Evolutionary conservation across 768 basidiomycete species (phyloP).

Genomic region (Pulveroboletus ravenelii): DNA sequence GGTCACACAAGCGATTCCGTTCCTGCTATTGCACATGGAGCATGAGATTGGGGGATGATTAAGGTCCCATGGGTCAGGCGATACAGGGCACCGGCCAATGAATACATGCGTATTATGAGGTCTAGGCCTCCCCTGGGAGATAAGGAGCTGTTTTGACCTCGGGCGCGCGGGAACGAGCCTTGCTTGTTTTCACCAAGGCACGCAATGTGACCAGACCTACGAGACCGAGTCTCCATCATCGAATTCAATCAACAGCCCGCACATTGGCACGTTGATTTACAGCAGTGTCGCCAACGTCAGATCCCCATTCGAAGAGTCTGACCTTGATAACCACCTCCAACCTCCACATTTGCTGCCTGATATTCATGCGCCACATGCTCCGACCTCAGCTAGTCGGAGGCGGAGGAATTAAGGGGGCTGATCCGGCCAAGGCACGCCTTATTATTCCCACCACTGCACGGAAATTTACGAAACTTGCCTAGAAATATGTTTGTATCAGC

Average conservation of each 20-base stretch:
- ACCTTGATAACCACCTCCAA: not conserved
- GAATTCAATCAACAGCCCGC: no score
- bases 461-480: slow-evolving; percentile 16
- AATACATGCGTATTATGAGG: slow-evolving; percentile 49
- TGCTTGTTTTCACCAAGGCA: no score
- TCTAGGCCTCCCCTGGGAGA: no score
- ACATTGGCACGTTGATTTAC: no score
- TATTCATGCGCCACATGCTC: slow-evolving; percentile 60
- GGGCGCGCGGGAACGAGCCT: no score
- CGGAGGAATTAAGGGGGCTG: slow-evolving; percentile 50
- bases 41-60: slow-evolving; percentile 61
- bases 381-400: slow-evolving; percentile 58
- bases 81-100: slow-evolving; percentile 56
- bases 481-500: slow-evolving; percentile 64
- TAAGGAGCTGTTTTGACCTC: no score
- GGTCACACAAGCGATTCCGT: slow-evolving; percentile 36
- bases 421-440: slow-evolving; percentile 47
- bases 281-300: no score
- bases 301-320: no score
- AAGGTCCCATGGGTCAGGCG: slow-evolving; percentile 47
- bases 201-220: no score
- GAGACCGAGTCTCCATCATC: no score
- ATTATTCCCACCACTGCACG: not conserved
- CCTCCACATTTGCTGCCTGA: slow-evolving; percentile 43
- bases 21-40: slow-evolving; percentile 57